Evolutionary conservation across 805 yeast genomes (phyloP).

Genomic region (Hagleromyces aurorensis): DNA sequence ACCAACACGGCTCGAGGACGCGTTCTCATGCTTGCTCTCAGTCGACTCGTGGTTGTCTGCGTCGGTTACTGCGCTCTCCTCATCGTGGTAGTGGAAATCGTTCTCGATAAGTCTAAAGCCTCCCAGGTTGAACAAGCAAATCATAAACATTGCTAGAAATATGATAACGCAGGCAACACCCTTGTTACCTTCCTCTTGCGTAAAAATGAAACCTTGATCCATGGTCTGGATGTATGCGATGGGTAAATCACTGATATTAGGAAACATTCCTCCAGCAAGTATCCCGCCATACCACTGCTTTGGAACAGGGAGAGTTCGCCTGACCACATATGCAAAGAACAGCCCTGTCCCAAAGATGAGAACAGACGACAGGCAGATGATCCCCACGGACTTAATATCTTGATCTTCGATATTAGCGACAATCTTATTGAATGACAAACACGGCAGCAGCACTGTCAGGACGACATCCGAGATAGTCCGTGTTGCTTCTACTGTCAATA

Average conservation of each 20-base stretch:
- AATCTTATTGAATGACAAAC: constrained; percentile 55
- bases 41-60: constrained; percentile 6
- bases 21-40: too few species aligned
- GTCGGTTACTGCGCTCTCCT: constrained; percentile 14
- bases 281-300: constrained; percentile 66
- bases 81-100: constrained; percentile 44
- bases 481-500: constrained; percentile 54
- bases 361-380: constrained; percentile 45
- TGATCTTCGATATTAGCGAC: constrained; percentile 51
- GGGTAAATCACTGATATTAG: constrained; percentile 70
- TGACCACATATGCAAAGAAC: constrained; percentile 34
- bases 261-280: constrained; percentile 60
- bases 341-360: constrained; percentile 46
- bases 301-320: constrained; percentile 40
- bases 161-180: constrained; percentile 84
- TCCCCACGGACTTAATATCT: constrained; percentile 65
- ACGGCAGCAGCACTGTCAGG: constrained; percentile 55
- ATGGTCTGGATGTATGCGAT: constrained; percentile 68
- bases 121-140: constrained; percentile 68
- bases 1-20: too few species aligned
- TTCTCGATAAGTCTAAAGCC: constrained; percentile 59
- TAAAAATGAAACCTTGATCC: constrained; percentile 52
- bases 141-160: constrained; percentile 57
- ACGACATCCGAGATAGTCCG: constrained; percentile 58
- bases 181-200: constrained; percentile 50